Base-by-base conservation (phyloP, 305 asterid genomes). In the Fraxinus albicans region DNA sequence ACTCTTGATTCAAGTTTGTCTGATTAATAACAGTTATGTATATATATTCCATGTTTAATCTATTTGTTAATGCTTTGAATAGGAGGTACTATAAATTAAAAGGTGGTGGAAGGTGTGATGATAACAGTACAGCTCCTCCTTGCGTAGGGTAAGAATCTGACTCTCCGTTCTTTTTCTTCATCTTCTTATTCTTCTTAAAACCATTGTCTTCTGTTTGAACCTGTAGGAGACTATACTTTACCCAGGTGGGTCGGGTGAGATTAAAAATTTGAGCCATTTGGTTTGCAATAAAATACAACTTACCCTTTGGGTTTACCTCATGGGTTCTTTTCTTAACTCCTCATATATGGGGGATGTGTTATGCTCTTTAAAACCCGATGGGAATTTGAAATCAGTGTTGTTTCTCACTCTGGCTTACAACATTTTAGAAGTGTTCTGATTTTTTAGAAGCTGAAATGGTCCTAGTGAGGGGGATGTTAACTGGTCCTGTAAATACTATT, bases 121-220 rank as follows among this genome's bases (percentile, higher is more conserved):
- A 69, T 63, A 91, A 92, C 89, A 94, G 94, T 84, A 93, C 92
- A 2, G 85, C 91, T 85, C 99, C 99, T 47, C 99, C 99, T 34
- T 96, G 99, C 77, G 94, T 90, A 1, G 99, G 99, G 99, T 96
- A 91, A 88, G 84, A 74, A 81, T 72, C 50, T 38, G 73, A 80
- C 72, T 38, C 34, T 76, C n/a, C 19, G 17, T 29, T 29, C 31
- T 29, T 29, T 29, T 29, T 60, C 63, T 33, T 47, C 42, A 67
- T 65, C 78, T 67, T 65, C 78, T 67, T 44, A 44, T 35, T 38
- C 21, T 17, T 70, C 44, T 36, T 38, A 42, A 77, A 80, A 33
- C 31, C 77, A 36, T 23, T 76, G 36, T 42, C 72, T 60, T 60
- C 31, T 60, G 31, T 19, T 17, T n/a, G 69, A 58, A 58, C 25